Percentiles rank a stretch among this genome's conserved stretches.
Conservation (phyloP, 257 asterid species). For the Coffea canephora region DNA sequence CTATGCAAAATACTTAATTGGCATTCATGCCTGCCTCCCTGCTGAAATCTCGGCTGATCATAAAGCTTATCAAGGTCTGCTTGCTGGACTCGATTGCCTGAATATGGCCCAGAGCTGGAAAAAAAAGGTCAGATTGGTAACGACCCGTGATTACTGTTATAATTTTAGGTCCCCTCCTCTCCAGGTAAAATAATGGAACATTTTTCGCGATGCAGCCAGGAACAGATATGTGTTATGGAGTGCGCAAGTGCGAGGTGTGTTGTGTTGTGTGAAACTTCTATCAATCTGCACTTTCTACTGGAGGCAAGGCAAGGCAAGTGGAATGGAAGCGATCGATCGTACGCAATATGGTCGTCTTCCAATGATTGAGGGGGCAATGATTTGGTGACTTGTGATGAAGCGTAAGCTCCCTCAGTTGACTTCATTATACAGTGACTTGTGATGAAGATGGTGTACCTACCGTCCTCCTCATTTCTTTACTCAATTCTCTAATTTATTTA, state of each 20-base stretch:
- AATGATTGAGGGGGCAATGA: slow-evolving; percentile 6
- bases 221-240: not conserved
- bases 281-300: not conserved
- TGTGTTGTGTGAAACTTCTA: not conserved
- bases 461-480: not conserved
- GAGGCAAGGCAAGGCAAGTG: not conserved
- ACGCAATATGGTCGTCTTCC: not conserved
- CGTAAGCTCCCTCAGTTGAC: slow-evolving; percentile 18
- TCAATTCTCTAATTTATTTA: not conserved
- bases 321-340: not conserved
- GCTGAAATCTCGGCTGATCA: no score
- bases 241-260: not conserved
- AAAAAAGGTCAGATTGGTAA: not conserved
- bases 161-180: not conserved
- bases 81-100: no score
- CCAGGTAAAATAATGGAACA: not conserved
- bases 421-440: not conserved
- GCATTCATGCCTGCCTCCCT: not conserved
- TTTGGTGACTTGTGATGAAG: not conserved
- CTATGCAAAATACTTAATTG: not conserved
- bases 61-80: no score
- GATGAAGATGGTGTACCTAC: not conserved
- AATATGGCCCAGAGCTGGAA: not conserved
- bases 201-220: not conserved
- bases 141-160: not conserved